Conservation (phyloP, 805 yeast genomes). For the Monosporozyma unispora region DNA sequence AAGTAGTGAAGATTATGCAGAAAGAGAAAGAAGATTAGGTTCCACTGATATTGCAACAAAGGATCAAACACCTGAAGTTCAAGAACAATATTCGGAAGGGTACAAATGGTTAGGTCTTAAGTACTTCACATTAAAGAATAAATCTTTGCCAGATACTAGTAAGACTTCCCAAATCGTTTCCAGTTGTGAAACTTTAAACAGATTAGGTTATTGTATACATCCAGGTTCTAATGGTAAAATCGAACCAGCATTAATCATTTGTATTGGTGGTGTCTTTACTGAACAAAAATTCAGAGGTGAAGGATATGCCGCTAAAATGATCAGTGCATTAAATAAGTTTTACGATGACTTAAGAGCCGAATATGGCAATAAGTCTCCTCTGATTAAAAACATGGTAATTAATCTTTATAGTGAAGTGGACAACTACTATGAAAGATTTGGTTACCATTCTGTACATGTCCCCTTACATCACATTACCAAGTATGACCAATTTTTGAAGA, state of each 20-base stretch:
- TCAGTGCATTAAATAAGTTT: constrained; percentile 30
- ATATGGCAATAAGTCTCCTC: constrained; percentile 17
- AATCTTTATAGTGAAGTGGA: constrained; percentile 69
- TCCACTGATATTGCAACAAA: constrained; percentile 21
- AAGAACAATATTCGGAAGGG: constrained; percentile 11
- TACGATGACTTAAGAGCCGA: constrained; percentile 24
- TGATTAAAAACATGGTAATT: constrained; percentile 28
- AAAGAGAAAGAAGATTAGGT: constrained; percentile 31
- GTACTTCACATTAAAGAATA: constrained; percentile 30
- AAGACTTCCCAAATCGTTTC: constrained; percentile 32
- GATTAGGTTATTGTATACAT: constrained; percentile 28
- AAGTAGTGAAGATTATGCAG: constrained; percentile 30
- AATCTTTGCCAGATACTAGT: constrained; percentile 13
- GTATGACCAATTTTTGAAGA: constrained; percentile 14
- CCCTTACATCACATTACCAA: constrained; percentile 29
- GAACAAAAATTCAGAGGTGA: constrained; percentile 38
- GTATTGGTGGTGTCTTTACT: constrained; percentile 57
- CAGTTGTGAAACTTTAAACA: constrained; percentile 34
- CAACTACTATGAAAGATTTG: constrained; percentile 53
- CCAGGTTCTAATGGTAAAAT: constrained; percentile 21
- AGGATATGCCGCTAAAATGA: constrained; percentile 48
- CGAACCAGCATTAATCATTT: constrained; percentile 28
- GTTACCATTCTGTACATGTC: constrained; percentile 39
- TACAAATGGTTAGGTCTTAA: constrained; percentile 28
- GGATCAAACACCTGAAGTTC: constrained; percentile 9